A percentile compares a stretch with the other conserved stretches of the same genome.
These are phyloP conservation scores for Thraustochytrium striatum DNA, from an alignment of 352 stramenopile species.

Conservation along the genomic window DNA sequence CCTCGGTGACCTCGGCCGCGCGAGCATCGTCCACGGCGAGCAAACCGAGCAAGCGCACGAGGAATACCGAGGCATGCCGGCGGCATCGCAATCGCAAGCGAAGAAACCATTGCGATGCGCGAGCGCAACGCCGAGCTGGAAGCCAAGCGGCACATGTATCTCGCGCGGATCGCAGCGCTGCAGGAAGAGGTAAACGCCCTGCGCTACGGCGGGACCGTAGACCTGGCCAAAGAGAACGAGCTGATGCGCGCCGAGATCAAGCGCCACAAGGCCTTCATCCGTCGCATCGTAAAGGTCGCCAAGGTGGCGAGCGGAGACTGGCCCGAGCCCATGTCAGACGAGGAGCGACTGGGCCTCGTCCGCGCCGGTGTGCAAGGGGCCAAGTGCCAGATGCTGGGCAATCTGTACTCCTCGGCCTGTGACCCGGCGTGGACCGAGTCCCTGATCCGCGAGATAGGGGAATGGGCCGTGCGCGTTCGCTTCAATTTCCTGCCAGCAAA, in stretches of 20 bases:
- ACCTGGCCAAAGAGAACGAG: constrained; percentile 15
- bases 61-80: not conserved
- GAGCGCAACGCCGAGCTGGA: not conserved
- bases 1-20: too few species aligned
- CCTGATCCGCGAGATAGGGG: too few species aligned
- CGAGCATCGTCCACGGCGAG: too few species aligned
- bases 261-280: constrained; percentile 17
- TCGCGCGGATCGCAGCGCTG: constrained; percentile 1
- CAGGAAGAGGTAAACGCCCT: not conserved
- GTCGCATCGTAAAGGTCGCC: not conserved
- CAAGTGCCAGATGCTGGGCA: not conserved
- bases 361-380: not conserved
- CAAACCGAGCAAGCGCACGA: not conserved
- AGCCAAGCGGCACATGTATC: not conserved
- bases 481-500: too few species aligned
- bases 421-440: too few species aligned
- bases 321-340: not conserved
- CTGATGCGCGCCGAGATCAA: constrained; percentile 14
- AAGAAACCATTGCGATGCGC: not conserved
- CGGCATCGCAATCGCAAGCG: constrained; percentile 23
- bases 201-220: not conserved
- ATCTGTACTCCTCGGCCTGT: not conserved
- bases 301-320: not conserved
- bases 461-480: too few species aligned
- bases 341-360: not conserved